phyloP scores from a whole-genome alignment of 73 alveolate genomes.

The Tetrahymena elliotti region DNA sequence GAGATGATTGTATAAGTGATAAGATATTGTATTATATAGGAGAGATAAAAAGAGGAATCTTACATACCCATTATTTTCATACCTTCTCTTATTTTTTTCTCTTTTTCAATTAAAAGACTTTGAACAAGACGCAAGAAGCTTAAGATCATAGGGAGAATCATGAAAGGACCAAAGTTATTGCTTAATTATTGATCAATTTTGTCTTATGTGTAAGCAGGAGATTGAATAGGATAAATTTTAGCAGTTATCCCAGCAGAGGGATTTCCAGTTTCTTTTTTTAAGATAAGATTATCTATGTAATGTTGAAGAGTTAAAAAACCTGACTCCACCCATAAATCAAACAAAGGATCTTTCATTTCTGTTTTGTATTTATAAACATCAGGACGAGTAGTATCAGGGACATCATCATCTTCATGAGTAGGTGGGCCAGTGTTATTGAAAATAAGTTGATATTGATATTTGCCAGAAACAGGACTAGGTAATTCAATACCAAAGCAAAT shows the following conservation, averaged over 20 bases:
- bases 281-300: constrained; percentile 4
- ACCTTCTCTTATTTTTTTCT: constrained; percentile 82
- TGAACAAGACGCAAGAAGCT: background rate
- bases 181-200: background rate
- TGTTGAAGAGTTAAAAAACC: constrained; percentile 13
- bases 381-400: background rate
- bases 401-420: background rate
- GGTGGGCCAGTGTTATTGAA: background rate
- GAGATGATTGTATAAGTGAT: constrained; percentile 59
- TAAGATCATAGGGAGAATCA: background rate
- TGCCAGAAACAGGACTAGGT: background rate
- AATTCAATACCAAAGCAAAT: background rate
- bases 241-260: constrained; percentile 4
- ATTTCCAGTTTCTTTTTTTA: background rate
- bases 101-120: constrained; percentile 59
- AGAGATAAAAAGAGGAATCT: constrained; percentile 74
- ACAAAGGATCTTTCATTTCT: background rate
- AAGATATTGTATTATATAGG: constrained; percentile 68
- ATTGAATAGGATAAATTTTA: constrained; percentile 6
- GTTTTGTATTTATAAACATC: background rate
- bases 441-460: background rate
- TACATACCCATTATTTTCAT: constrained; percentile 94
- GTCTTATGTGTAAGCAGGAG: constrained; percentile 9
- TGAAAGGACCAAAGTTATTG: background rate
- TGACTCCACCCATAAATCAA: constrained; percentile 1